Base-by-base conservation (phyloP, 305 asterid species). In the Fraxinus sp. region DNA sequence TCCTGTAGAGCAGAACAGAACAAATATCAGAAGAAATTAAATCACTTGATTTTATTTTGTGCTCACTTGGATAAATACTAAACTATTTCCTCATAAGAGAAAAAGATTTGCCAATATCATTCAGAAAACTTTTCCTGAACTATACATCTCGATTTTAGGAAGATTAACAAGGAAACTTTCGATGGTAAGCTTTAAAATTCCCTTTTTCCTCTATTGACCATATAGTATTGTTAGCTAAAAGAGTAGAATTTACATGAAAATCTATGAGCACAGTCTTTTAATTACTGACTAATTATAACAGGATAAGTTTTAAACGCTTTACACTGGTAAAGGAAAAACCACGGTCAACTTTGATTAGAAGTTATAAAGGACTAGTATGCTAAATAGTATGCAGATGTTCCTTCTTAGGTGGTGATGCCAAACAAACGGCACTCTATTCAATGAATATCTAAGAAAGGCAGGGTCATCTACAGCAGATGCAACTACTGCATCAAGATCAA, bases 1-100 rank as follows among this genome's bases (percentile, higher is more conserved):
- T 86, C 93, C 94, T 91, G 78, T 84, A 78, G 41, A 77, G 84
- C 35, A 26, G 32, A 74, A 39, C 43, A 36, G 20, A 84, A 77
- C 73, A 66, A 83, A 74, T 32, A 35, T 78, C 76, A 66, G 77
- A 84, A 80, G 79, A 36, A 81, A 84, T 13, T 68, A 76, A 22
- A 77, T 70, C 70, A 11, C 41, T 24, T 64, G 6, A 46, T 20
- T 64, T 82, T 1, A 18, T 68, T 6, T 18, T 68, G 20, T 41
- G 46, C 49, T 37, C 28, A 59, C 68, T 22, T 46, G 20, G 66
- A 24, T 13, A 77, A 75, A 62, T 8, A 24, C 78, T 16, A 1
- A 9, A 57, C 24, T 18, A 52, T 68, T 49, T 46, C 52, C 43
- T 20, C 5, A 49, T 18, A 70, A 16, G 43, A 71, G 77, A 33